These are phyloP conservation scores for Quercus cerris DNA, from an alignment of 306 rosid genomes.

Conservation along the genomic window DNA sequence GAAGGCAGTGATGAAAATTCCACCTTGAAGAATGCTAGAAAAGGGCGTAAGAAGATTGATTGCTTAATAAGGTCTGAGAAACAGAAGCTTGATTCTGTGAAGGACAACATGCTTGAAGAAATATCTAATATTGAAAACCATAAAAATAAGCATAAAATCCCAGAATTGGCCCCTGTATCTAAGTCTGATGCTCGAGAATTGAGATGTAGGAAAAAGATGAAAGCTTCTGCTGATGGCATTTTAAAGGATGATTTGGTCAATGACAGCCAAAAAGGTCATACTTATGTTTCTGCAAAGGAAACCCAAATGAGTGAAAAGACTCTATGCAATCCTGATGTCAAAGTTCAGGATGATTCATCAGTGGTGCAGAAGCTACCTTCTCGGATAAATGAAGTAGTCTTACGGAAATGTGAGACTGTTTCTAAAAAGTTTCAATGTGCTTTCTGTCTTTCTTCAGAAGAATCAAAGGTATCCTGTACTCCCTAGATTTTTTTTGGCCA, in stretches of 20 bases:
- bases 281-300: constrained; percentile 7
- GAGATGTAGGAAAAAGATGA: constrained; percentile 34
- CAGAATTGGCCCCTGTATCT: constrained; percentile 22
- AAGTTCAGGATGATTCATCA: constrained; percentile 25
- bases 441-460: constrained; percentile 80
- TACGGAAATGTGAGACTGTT: constrained; percentile 47
- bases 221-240: constrained; percentile 26
- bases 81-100: constrained; percentile 33
- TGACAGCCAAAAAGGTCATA: constrained; percentile 8
- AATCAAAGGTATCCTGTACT: constrained; percentile 60
- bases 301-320: constrained; percentile 20
- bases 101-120: constrained; percentile 24
- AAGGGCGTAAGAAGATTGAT: constrained; percentile 11
- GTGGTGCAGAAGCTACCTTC: constrained; percentile 30
- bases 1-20: constrained; percentile 22
- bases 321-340: constrained; percentile 18
- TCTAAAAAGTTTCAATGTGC: constrained; percentile 44
- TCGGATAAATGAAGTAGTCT: constrained; percentile 21
- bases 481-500: background rate
- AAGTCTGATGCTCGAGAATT: constrained; percentile 22
- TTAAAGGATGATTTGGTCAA: constrained; percentile 1
- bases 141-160: constrained; percentile 20
- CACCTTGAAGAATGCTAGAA: constrained; percentile 29
- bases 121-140: constrained; percentile 28
- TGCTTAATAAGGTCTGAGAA: constrained; percentile 17